Percentiles rank a stretch among this genome's conserved stretches.
Conservation (phyloP, 108 stramenopile species). For the Skeletonema potamos region DNA sequence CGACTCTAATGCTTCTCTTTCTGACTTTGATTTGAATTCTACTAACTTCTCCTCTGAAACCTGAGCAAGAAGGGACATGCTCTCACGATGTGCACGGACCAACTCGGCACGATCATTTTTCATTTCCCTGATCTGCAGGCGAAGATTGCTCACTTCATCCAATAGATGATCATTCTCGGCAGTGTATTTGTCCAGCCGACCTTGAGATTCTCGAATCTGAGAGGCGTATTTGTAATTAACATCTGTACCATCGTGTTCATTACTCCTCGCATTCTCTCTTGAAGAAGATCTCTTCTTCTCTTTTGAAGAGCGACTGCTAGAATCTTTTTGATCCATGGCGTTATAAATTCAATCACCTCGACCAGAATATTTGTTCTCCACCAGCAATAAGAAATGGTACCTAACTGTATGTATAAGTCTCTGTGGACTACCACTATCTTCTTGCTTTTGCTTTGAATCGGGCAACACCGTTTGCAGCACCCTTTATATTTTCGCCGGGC, state of each 20-base stretch:
- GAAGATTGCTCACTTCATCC: constrained; percentile 44
- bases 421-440: no score
- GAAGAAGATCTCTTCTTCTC: neutral
- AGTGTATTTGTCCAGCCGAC: constrained; percentile 39
- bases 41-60: constrained; percentile 47
- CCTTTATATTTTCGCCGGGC: no score
- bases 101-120: constrained; percentile 43
- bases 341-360: neutral
- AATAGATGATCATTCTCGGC: constrained; percentile 41
- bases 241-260: neutral
- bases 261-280: neutral
- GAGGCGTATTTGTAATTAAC: constrained; percentile 11
- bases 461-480: no score
- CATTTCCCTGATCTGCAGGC: constrained; percentile 48
- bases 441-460: no score
- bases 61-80: constrained; percentile 42
- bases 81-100: constrained; percentile 45
- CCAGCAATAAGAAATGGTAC: no score
- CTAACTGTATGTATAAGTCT: no score
- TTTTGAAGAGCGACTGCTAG: neutral
- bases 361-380: neutral
- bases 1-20: constrained; percentile 28
- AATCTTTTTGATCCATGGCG: neutral
- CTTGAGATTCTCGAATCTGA: constrained; percentile 11
- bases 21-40: constrained; percentile 34